Evolutionary conservation across 345 rosid species (phyloP).

Genomic region (Iberis pinnata): DNA sequence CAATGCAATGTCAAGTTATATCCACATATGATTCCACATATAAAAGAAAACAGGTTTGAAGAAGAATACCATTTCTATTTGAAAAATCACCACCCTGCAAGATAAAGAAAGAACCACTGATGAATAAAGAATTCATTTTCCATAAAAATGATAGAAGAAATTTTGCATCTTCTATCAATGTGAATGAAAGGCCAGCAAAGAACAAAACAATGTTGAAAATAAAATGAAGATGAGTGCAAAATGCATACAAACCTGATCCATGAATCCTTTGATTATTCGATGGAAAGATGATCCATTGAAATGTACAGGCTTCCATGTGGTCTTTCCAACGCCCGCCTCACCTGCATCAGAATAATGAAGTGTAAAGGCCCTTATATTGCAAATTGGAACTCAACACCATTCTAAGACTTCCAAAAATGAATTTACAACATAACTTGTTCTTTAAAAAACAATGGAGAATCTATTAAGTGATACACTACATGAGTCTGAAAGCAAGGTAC

Average conservation of each 20-base stretch:
- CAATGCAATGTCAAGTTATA: not conserved
- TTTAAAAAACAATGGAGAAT: no score
- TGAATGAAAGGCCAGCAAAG: not conserved
- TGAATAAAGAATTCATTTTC: no score
- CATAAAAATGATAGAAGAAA: not conserved
- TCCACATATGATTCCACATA: no score
- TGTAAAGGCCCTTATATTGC: constrained; percentile 7
- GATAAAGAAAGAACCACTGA: constrained; percentile 11
- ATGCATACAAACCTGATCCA: constrained; percentile 83
- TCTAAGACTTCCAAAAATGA: not conserved
- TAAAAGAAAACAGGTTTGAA: constrained; percentile 1
- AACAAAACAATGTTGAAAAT: not conserved
- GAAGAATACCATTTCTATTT: constrained; percentile 80
- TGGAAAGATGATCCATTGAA: constrained; percentile 80
- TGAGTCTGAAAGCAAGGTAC: no score
- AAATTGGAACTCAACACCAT: not conserved
- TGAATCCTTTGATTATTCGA: constrained; percentile 86
- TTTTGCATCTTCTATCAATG: not conserved
- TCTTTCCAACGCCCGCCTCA: constrained; percentile 75
- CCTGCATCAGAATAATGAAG: constrained; percentile 38
- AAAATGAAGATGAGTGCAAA: not conserved
- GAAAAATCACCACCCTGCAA: constrained; percentile 94
- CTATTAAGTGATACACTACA: no score
- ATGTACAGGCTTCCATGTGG: constrained; percentile 78
- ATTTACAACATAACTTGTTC: not conserved